Evolutionary conservation across 257 asterid genomes (phyloP).

Genomic region (Agastache rugosa): DNA sequence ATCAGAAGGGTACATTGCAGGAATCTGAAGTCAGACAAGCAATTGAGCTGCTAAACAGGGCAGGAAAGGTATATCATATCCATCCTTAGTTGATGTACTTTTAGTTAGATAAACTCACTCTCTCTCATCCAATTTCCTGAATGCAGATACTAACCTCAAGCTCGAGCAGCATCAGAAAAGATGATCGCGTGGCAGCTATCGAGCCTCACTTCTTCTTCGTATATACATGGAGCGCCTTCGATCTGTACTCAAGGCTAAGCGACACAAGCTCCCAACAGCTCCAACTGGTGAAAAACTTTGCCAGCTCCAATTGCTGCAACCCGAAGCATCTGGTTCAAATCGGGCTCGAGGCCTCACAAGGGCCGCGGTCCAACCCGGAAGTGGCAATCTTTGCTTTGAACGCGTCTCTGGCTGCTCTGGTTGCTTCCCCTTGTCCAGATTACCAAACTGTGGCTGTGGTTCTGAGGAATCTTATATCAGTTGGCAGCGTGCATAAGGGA

Average conservation of each 20-base stretch:
- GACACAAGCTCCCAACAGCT: constrained; percentile 75
- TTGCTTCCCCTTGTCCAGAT: constrained; percentile 81
- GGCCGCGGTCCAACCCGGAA: constrained; percentile 75
- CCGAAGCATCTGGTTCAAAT: constrained; percentile 76
- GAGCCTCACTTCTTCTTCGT: constrained; percentile 72
- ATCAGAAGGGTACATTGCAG: constrained; percentile 49
- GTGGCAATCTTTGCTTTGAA: constrained; percentile 72
- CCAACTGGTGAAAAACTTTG: constrained; percentile 59
- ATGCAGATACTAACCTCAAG: constrained; percentile 68
- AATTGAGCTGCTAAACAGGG: constrained; percentile 70
- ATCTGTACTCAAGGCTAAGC: constrained; percentile 74
- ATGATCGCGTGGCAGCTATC: constrained; percentile 39
- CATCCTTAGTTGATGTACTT: neutral
- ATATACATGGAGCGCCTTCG: constrained; percentile 80
- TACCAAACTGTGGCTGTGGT: constrained; percentile 66
- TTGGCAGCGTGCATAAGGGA: constrained; percentile 52
- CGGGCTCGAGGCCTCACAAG: constrained; percentile 83
- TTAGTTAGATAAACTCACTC: neutral
- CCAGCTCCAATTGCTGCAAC: constrained; percentile 68
- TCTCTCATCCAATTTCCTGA: neutral
- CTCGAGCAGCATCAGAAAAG: constrained; percentile 42
- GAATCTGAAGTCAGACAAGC: constrained; percentile 79
- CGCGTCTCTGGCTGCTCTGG: constrained; percentile 68
- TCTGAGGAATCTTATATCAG: constrained; percentile 71
- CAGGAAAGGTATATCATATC: constrained; percentile 76